A percentile compares a stretch with the other conserved stretches of the same genome.
phyloP scores from a whole-genome alignment of 1,284 basidiomycete species.

The Grifola frondosa region DNA sequence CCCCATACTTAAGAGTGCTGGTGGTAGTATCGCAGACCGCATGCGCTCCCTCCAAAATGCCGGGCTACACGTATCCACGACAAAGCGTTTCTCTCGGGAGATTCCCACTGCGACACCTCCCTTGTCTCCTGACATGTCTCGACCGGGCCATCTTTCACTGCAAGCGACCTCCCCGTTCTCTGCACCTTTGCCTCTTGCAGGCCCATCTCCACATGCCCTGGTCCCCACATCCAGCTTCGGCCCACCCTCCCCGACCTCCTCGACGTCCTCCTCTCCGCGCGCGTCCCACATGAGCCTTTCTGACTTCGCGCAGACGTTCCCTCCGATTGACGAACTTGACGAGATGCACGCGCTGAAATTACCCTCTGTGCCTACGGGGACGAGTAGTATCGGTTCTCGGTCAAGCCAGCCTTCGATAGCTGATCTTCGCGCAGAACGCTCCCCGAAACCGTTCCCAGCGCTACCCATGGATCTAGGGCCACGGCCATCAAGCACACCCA shows the following conservation, averaged over 20 bases:
- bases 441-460: slow-evolving; percentile 42
- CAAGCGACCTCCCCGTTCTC: slow-evolving; percentile 29
- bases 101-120: slow-evolving; percentile 18
- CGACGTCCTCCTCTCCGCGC: slow-evolving; percentile 39
- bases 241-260: slow-evolving; percentile 70
- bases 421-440: slow-evolving; percentile 13
- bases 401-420: slow-evolving; percentile 13
- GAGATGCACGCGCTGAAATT: slow-evolving; percentile 49
- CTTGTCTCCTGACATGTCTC: slow-evolving; percentile 18
- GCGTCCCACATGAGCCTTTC: slow-evolving; percentile 39
- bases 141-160: slow-evolving; percentile 26
- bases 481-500: slow-evolving; percentile 72
- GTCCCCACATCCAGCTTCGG: slow-evolving; percentile 68
- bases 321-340: slow-evolving; percentile 74
- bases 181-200: slow-evolving; percentile 28
- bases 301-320: slow-evolving; percentile 64
- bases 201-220: slow-evolving; percentile 52
- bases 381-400: slow-evolving; percentile 27
- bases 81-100: slow-evolving; percentile 55
- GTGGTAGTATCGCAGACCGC: slow-evolving; percentile 69
- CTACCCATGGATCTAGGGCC: slow-evolving; percentile 55
- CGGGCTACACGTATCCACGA: slow-evolving; percentile 51
- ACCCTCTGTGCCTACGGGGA: slow-evolving; percentile 43
- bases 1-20: slow-evolving; percentile 38
- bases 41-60: slow-evolving; percentile 67